These are phyloP conservation scores for Sordaria brevicollis DNA, from an alignment of 495 filamentous ascomycete species.

Conservation along the genomic window DNA sequence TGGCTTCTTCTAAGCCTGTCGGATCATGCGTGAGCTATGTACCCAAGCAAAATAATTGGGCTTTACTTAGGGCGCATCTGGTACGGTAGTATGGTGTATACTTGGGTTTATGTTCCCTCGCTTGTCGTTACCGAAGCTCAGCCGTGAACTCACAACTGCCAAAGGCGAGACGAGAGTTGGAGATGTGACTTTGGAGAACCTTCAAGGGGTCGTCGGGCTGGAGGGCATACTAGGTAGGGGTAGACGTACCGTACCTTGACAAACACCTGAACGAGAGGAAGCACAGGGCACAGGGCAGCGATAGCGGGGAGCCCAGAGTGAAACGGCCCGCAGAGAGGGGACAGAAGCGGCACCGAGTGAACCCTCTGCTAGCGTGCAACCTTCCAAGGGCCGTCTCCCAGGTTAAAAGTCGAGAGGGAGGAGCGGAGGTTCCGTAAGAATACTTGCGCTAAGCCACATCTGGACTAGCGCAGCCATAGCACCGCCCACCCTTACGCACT, in stretches of 20 bases:
- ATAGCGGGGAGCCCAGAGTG: not conserved
- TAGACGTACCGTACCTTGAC: too few species aligned
- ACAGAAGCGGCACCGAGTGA: not conserved
- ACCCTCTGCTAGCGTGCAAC: not conserved
- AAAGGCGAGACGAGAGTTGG: not conserved
- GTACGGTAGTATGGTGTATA: not conserved
- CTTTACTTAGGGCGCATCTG: not conserved
- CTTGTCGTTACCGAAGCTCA: not conserved
- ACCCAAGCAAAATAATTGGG: not conserved
- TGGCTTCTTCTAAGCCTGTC: not conserved
- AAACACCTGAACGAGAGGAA: not conserved
- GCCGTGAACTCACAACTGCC: not conserved
- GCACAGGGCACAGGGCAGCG: not conserved
- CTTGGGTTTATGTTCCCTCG: not conserved
- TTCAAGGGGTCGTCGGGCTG: not conserved
- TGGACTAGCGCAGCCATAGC: not conserved
- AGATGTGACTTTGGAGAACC: not conserved
- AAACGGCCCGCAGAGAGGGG: not conserved
- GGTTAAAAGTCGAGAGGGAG: not conserved
- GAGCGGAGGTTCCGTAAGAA: not conserved
- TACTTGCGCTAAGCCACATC: slow-evolving; percentile 4
- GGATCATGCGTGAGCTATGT: not conserved
- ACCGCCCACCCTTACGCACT: not conserved
- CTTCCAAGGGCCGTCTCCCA: not conserved
- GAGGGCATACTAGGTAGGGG: not conserved